These are phyloP conservation scores for Penicillium thymicola DNA, from an alignment of 2,329 filamentous ascomycete species.

Conservation along the genomic window DNA sequence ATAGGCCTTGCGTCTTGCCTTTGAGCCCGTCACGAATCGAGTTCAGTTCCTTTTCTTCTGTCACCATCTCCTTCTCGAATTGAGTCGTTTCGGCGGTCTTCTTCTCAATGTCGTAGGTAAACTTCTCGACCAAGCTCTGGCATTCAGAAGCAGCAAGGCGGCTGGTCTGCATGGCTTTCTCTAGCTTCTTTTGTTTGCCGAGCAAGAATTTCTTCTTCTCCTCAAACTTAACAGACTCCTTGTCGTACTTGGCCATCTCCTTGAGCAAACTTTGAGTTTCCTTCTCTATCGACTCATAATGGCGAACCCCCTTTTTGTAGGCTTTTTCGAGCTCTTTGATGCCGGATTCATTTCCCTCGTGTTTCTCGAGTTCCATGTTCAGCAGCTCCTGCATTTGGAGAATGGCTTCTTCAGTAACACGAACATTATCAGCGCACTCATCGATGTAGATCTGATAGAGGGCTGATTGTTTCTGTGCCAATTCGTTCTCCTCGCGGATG, in stretches of 20 bases:
- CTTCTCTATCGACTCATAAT: conserved; percentile 79
- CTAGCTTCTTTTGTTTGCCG: conserved; percentile 90
- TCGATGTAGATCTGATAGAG: conserved; percentile 89
- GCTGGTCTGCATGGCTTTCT: conserved; percentile 78
- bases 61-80: conserved; percentile 71
- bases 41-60: conserved; percentile 77
- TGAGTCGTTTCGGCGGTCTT: conserved; percentile 69
- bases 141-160: conserved; percentile 72
- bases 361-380: conserved; percentile 83
- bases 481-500: conserved; percentile 88
- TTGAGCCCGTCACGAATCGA: conserved; percentile 84
- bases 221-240: conserved; percentile 94
- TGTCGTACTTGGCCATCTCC: conserved; percentile 89
- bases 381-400: conserved; percentile 85
- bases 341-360: conserved; percentile 81
- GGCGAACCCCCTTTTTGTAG: conserved; percentile 77
- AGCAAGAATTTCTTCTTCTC: conserved; percentile 94
- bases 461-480: conserved; percentile 82
- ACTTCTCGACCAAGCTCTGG: conserved; percentile 72
- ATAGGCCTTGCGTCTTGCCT: conserved; percentile 92
- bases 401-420: conserved; percentile 85
- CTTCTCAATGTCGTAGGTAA: conserved; percentile 71
- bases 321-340: conserved; percentile 87
- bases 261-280: conserved; percentile 74
- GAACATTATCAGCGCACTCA: conserved; percentile 83